These are phyloP conservation scores for Pseudonitzschia delicatissima DNA, from an alignment of 108 stramenopile species.

Conservation along the genomic window DNA sequence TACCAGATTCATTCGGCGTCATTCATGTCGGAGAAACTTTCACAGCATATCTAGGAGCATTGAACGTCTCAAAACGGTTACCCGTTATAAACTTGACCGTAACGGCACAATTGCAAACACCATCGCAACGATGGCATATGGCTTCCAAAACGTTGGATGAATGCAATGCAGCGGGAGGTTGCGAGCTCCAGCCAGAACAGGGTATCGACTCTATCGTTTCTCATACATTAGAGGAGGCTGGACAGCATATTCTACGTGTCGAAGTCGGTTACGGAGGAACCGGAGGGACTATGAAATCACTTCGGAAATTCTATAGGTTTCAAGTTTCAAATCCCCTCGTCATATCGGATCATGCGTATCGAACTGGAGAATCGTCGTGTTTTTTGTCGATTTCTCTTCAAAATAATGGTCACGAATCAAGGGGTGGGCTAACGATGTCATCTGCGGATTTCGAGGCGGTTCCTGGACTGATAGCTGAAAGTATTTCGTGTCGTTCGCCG, in stretches of 20 bases:
- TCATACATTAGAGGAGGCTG: constrained; percentile 70
- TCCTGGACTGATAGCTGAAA: constrained; percentile 50
- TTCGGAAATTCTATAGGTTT: constrained; percentile 87
- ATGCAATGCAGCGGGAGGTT: constrained; percentile 44
- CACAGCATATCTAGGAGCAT: constrained; percentile 75
- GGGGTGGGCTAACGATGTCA: constrained; percentile 47
- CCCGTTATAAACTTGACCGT: constrained; percentile 58
- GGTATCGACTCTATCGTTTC: constrained; percentile 79
- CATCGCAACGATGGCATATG: constrained; percentile 58
- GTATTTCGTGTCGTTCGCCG: constrained; percentile 11
- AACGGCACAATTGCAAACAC: constrained; percentile 78
- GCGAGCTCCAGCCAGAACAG: constrained; percentile 41
- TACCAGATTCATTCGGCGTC: constrained; percentile 76
- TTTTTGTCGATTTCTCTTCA: constrained; percentile 61
- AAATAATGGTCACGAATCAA: constrained; percentile 42
- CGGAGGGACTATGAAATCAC: constrained; percentile 55
- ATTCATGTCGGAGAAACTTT: constrained; percentile 85
- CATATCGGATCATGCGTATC: constrained; percentile 39
- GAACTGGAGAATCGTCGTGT: constrained; percentile 59
- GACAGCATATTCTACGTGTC: constrained; percentile 81
- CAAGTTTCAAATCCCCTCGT: constrained; percentile 66
- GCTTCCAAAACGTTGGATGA: constrained; percentile 50
- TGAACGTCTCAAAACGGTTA: constrained; percentile 51
- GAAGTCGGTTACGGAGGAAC: constrained; percentile 64
- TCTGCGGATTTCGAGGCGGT: constrained; percentile 52